Evolutionary conservation across 2,329 filamentous ascomycete genomes (phyloP), one percentile per base, ranked within the genome.

Genomic region (Botrytis galanthina): DNA sequence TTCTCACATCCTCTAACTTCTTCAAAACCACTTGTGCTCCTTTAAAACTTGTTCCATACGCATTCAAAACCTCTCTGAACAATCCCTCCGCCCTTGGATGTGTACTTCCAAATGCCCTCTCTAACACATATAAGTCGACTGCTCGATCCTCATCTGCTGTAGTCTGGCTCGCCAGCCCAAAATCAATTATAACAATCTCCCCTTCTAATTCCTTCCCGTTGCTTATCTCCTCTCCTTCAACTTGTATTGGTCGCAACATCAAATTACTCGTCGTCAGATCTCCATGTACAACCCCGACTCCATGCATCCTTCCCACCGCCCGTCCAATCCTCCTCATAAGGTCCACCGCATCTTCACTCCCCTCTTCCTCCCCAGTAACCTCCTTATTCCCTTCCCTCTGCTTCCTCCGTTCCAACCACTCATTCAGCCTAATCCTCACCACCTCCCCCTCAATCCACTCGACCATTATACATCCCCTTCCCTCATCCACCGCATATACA

Each of bases 241-340:
- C 74, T 73, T 48, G 69, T 20, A 42, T 48, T 22, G 77, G 76
- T 59, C 89, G 82, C 77, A 98, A 81, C 91, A 99, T 98, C 84
- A 99, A 87, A 83, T 99, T 99, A 84, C 95, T 98, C 76, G 95
- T 99, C 75, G 96, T 99, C 84, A 99, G 83, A 84, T 99, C 96
- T 59, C 96, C 96, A 84, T 99, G 96, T 74, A 97, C 90, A 73
- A 98, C 89, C 26, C 95, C 95, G n/a, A 90, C 87, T 72, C 87
- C 88, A 85, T 99, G 96, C 85, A 99, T 85, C 72, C 82, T 87
- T 12, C 92, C 94, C 26, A 97, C 88, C 3, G 91, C 90, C 8
- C 81, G 80, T 1, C 93, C 95, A 74, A 97, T 90, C 76, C 88
- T 86, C 64, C 86, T 83, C 88, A 97, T 90, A 75, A 97, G 83